Evolutionary conservation across 1,139 yeast genomes (phyloP), one percentile per base, ranked within the genome.

Genomic region (Magnusiomyces suaveolens): DNA sequence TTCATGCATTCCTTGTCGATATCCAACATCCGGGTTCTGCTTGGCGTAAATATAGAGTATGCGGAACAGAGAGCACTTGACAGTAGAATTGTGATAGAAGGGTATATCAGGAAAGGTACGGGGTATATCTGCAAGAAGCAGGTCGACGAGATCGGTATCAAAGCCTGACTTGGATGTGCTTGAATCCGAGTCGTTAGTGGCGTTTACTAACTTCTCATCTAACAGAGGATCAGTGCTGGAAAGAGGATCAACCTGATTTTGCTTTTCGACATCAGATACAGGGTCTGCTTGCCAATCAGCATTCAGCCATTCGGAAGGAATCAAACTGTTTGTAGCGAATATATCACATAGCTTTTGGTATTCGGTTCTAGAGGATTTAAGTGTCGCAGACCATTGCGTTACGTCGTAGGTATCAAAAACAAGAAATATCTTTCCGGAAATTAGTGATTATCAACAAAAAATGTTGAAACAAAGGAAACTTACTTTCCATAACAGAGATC

Each of bases 1-100:
- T 64, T 81, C 86, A 63, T 81, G 85, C 67, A 81, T 73, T 4
- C 86, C 86, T 63, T 81, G 86, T 55, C 80, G 78, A 64, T 81
- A 81, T 1, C 84, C 81, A 36, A 80, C 69, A 21, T 63, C 66
- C 3, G 70, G 68, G 60, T 79, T 77, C 59, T 76, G 73, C 61
- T 77, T 75, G 33, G 81, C 69, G 77, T 83, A 81, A 6, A 78
- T 70, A 59, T 72, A 79, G 48, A 81, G 67, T 2, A 81, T 68
- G 51, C 75, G 74, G 16, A 76, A 72, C 54, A 81, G 64, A 24
- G 66, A 63, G 54, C 71, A 72, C 55, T 68, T 68, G 14, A 63
- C 63, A 18, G 57, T 50, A 0, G 56, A 24, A 10, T 60, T 59
- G 55, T 74, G 72, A 62, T 76, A 80, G 59, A 75, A 75, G 20